Base-by-base conservation (phyloP, 2,329 filamentous ascomycete genomes). In the Fusarium sp. region DNA sequence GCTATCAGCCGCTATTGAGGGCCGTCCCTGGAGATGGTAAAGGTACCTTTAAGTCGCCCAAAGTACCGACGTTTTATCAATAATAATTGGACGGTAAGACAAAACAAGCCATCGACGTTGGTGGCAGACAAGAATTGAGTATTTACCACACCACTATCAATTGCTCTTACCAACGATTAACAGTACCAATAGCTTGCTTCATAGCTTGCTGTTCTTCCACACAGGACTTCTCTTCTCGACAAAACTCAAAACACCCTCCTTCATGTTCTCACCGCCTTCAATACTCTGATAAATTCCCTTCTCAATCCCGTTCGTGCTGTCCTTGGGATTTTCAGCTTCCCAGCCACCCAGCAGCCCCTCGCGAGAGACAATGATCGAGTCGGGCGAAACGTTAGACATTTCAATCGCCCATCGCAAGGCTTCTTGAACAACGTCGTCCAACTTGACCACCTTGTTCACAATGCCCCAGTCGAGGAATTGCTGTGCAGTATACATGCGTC, bases 201-300 rank as follows among this genome's bases (percentile, higher is more conserved):
- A 90, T 69, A 90, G 71, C 76, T 89, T 89, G 74, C 87, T 89
- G 58, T 87, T 82, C 72, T 82, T 86, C 91, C 91, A 94, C 37
- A 82, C 82, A 3, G 91, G 87, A 79, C 86, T 85, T 74, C 90
- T 83, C 83, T 89, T 93, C 83, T 94, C 91, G 19, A 92, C 89
- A 81, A 95, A 95, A 62, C 91, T 92, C 78, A 77, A 81, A 20
- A 94, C 82, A 0, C 92, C 92, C 79, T 94, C 92, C 56, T 84
- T 86, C 79, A 93, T 89, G 77, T 95, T 95, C 70, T 91, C 89
- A 0, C 88, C 90, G 3, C 82, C 84, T 65, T 89, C 83, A 56
- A 94, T 82, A 61, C 81, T 81, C 54, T 80, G 81, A 72, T 87
- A 90, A 82, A 89, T 86, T 3, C 84, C 84, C 54, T 87, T 83